These are phyloP conservation scores for Colletotrichum spaethianum DNA, from an alignment of 2,329 filamentous ascomycete species.

Conservation along the genomic window DNA sequence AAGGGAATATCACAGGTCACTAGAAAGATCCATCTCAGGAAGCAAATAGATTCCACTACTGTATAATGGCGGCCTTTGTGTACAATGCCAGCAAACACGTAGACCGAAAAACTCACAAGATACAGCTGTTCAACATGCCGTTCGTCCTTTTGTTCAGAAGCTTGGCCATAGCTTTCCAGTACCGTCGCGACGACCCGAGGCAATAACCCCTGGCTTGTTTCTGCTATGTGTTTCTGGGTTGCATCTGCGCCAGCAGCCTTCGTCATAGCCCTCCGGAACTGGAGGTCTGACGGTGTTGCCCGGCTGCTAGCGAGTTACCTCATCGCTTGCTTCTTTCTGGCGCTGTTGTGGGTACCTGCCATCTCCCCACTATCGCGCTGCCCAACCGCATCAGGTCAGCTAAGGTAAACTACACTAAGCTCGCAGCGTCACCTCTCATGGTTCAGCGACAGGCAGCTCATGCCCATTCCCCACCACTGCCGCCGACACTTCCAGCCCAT, in stretches of 20 bases:
- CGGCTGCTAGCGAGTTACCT: slow-evolving; percentile 35
- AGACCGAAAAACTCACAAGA: background rate
- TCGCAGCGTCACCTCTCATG: slow-evolving; percentile 36
- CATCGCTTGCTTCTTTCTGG: slow-evolving; percentile 10
- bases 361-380: slow-evolving; percentile 30
- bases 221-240: slow-evolving; percentile 17
- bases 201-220: slow-evolving; percentile 13
- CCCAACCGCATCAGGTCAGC: slow-evolving; percentile 34
- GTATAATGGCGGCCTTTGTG: slow-evolving; percentile 28
- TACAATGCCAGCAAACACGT: slow-evolving; percentile 3
- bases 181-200: background rate
- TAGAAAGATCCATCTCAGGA: slow-evolving; percentile 43
- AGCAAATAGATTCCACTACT: slow-evolving; percentile 41
- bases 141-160: background rate
- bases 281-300: slow-evolving; percentile 33
- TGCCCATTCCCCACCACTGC: slow-evolving; percentile 37
- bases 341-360: slow-evolving; percentile 18
- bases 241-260: slow-evolving; percentile 29
- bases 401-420: slow-evolving; percentile 3
- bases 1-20: slow-evolving; percentile 38
- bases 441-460: slow-evolving; percentile 38
- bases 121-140: background rate
- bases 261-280: slow-evolving; percentile 39
- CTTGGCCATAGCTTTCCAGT: slow-evolving; percentile 18
- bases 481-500: slow-evolving; percentile 37